These are phyloP conservation scores for Ziziphus jujuba DNA, from an alignment of 306 rosid species.

Conservation along the genomic window DNA sequence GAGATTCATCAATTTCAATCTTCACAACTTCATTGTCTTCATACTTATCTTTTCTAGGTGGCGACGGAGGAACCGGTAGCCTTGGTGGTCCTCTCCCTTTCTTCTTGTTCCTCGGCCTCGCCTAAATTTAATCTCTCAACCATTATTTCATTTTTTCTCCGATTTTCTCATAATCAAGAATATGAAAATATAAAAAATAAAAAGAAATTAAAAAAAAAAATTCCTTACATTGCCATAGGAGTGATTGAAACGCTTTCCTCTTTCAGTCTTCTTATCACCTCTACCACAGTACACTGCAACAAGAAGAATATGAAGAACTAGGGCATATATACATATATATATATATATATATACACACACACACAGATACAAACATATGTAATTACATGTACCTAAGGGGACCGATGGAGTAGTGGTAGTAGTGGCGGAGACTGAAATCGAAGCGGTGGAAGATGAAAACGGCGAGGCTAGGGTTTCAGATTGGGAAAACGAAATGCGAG, in stretches of 20 bases:
- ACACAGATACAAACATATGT: too few relatives aligned
- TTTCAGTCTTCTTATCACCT: conserved; percentile 77
- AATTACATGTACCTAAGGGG: conserved; percentile 48
- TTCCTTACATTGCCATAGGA: conserved; percentile 62
- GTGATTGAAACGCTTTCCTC: conserved; percentile 83
- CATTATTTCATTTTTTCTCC: neutral
- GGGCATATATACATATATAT: neutral
- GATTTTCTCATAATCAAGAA: neutral
- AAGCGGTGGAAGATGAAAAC: conserved; percentile 23
- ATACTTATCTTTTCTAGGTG: conserved; percentile 58
- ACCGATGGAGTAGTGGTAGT: conserved; percentile 35
- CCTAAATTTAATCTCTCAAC: conserved; percentile 32
- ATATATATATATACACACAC: neutral
- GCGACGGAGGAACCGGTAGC: conserved; percentile 47
- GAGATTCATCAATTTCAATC: conserved; percentile 72
- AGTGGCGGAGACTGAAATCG: conserved; percentile 38
- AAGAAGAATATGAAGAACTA: conserved; percentile 10
- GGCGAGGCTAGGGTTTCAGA: conserved; percentile 53
- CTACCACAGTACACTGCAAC: conserved; percentile 68
- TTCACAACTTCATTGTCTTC: conserved; percentile 57
- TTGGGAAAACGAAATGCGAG: conserved; percentile 62
- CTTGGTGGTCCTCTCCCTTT: conserved; percentile 85
- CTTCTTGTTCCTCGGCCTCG: conserved; percentile 75
- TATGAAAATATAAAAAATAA: too few relatives aligned
- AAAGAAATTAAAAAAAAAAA: too few relatives aligned